Evolutionary conservation across 306 rosid species (phyloP), one percentile per base, ranked within the genome.

Genomic region (Cucumis melo): DNA sequence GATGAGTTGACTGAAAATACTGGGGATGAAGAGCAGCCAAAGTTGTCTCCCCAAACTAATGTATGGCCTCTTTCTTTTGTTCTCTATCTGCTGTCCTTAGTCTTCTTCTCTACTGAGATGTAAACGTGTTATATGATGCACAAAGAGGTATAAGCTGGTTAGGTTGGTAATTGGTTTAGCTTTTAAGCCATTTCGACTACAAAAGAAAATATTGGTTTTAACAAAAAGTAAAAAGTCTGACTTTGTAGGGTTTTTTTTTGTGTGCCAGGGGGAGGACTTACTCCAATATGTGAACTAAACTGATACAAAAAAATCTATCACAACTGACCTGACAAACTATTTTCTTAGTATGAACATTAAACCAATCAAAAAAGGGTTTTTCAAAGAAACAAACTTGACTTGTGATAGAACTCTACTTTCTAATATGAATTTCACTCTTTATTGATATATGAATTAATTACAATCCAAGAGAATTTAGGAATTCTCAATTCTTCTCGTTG

Each of bases 31-130:
- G 83, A 63, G 63, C 83, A 29, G 83, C 79, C 24, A 58, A 87
- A 84, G 78, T 62, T 24, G 54, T 56, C 78, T 48, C 84, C 67
- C 8, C 79, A 82, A 74, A 61, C 80, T 44, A 82, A 87, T 50
- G 99, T 94, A 90, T 81, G 89, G 42, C 53, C 59, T 63, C 74
- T 82, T n/a, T n/a, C 56, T 72, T 65, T 29, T 55, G 75, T 66
- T 78, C n/a, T n/a, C n/a, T n/a, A n/a, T 34, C 75, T 80, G 64
- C 78, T 44, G 38, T 74, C 65, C 80, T 74, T 83, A 61, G 75
- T 67, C 23, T 64, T 59, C 63, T 77, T 72, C 42, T 68, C 57
- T 24, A 46, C 20, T 8, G 13, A 3, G 75, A 20, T 42, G 55
- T n/a, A 42, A 42, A 1, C 20, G 29, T 66, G 74, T 20, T 12